phyloP scores from a whole-genome alignment of 768 basidiomycete genomes.

The Hortiboletus campestris region DNA sequence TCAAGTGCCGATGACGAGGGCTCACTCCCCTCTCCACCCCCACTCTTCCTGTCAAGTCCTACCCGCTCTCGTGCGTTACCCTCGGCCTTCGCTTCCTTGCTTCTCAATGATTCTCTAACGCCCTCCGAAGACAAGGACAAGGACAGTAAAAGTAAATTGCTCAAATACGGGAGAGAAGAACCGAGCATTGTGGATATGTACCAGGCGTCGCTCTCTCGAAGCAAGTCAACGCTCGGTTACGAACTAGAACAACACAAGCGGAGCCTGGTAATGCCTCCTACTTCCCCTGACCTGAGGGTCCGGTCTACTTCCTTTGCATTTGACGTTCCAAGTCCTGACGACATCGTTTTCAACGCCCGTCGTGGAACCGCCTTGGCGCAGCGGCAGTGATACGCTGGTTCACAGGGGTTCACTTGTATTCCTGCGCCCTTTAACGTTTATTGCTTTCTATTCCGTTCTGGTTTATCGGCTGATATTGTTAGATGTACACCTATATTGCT shows the following conservation, averaged over 20 bases:
- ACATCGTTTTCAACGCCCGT: conserved; percentile 78
- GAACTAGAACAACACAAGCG: conserved; percentile 11
- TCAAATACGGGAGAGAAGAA: conserved; percentile 34
- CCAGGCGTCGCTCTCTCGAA: conserved; percentile 28
- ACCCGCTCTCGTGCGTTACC: conserved; percentile 67
- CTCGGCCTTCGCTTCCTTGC: conserved; percentile 73
- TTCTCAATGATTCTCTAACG: conserved; percentile 52
- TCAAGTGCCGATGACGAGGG: conserved; percentile 40
- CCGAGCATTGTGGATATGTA: conserved; percentile 29
- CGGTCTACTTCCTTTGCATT: conserved; percentile 56
- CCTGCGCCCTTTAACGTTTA: conserved; percentile 7
- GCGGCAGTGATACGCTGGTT: conserved; percentile 25
- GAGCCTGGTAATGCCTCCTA: conserved; percentile 5
- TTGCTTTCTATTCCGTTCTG: conserved; percentile 14
- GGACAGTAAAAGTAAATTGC: conserved; percentile 24
- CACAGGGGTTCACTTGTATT: conserved; percentile 3
- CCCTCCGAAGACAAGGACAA: conserved; percentile 38
- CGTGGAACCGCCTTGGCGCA: conserved; percentile 64
- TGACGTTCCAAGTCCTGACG: conserved; percentile 89
- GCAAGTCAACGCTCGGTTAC: conserved; percentile 25
- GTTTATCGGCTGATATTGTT: conserved; percentile 18
- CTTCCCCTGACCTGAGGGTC: conserved; percentile 36
- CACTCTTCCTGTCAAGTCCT: conserved; percentile 57
- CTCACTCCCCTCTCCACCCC: conserved; percentile 38
- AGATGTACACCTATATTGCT: conserved; percentile 29